These are phyloP conservation scores for Calonectria multiphialidica DNA, from an alignment of 2,329 filamentous ascomycete genomes.

Conservation along the genomic window DNA sequence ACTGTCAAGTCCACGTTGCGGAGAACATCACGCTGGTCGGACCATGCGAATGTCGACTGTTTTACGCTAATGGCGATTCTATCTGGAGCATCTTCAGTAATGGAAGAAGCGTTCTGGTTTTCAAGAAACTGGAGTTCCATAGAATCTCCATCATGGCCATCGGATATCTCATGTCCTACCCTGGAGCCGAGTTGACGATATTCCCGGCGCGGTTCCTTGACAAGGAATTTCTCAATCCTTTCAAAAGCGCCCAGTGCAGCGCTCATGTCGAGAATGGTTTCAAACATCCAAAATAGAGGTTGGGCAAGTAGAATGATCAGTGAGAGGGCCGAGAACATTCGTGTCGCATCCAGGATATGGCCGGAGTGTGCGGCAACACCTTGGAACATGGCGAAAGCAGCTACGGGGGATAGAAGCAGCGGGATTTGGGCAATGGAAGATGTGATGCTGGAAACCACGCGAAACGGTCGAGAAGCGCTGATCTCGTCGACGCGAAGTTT, in stretches of 20 bases:
- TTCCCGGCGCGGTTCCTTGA: conserved; percentile 42
- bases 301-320: conserved; percentile 53
- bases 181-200: conserved; percentile 25
- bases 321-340: conserved; percentile 57
- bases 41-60: conserved; percentile 52
- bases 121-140: conserved; percentile 22
- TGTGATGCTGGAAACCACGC: conserved; percentile 49
- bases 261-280: conserved; percentile 51
- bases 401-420: conserved; percentile 50
- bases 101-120: not conserved
- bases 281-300: conserved; percentile 55
- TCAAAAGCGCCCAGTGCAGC: conserved; percentile 54
- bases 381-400: conserved; percentile 54
- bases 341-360: conserved; percentile 46
- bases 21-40: conserved; percentile 43
- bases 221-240: conserved; percentile 54
- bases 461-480: conserved; percentile 49
- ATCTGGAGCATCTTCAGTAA: too few species aligned
- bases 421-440: conserved; percentile 51
- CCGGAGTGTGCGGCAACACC: conserved; percentile 43
- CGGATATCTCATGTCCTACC: not conserved
- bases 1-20: conserved; percentile 49
- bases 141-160: not conserved
- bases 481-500: conserved; percentile 51
- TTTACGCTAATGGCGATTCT: conserved; percentile 25